Evolutionary conservation across 1,284 basidiomycete genomes (phyloP).

Genomic region (Calocybe gambosa): DNA sequence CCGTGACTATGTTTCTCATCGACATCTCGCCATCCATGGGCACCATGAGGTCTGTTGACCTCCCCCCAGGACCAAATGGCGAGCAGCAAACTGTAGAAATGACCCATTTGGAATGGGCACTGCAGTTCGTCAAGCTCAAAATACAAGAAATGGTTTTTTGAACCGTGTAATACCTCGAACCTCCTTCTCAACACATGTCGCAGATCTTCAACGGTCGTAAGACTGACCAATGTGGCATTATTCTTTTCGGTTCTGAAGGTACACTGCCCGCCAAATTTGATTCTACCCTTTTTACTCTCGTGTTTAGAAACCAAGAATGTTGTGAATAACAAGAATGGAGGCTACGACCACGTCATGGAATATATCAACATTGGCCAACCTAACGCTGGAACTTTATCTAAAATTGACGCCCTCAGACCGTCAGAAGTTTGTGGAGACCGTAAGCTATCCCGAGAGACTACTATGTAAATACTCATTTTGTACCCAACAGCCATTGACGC

Average conservation of each 20-base stretch:
- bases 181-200: slow-evolving; percentile 6
- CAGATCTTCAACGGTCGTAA: slow-evolving; percentile 83
- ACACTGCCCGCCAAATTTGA: slow-evolving; percentile 12
- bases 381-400: slow-evolving; percentile 68
- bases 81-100: slow-evolving; percentile 49
- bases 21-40: slow-evolving; percentile 88
- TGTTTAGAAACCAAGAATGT: slow-evolving; percentile 67
- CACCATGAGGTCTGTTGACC: slow-evolving; percentile 46
- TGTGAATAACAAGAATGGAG: slow-evolving; percentile 53
- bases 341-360: slow-evolving; percentile 74
- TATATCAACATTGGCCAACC: slow-evolving; percentile 78
- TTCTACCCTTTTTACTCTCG: slow-evolving; percentile 6
- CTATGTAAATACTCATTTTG: background rate
- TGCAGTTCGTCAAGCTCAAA: slow-evolving; percentile 84
- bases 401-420: slow-evolving; percentile 60
- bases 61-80: slow-evolving; percentile 49
- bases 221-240: slow-evolving; percentile 86
- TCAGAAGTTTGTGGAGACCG: slow-evolving; percentile 63
- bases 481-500: slow-evolving; percentile 70
- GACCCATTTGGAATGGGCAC: slow-evolving; percentile 74
- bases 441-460: slow-evolving; percentile 31
- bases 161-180: background rate
- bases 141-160: slow-evolving; percentile 77
- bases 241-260: slow-evolving; percentile 81
- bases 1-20: slow-evolving; percentile 80